Base-by-base conservation (phyloP, 2,329 filamentous ascomycete genomes). In the Berkeleyomyces rouxiae region DNA sequence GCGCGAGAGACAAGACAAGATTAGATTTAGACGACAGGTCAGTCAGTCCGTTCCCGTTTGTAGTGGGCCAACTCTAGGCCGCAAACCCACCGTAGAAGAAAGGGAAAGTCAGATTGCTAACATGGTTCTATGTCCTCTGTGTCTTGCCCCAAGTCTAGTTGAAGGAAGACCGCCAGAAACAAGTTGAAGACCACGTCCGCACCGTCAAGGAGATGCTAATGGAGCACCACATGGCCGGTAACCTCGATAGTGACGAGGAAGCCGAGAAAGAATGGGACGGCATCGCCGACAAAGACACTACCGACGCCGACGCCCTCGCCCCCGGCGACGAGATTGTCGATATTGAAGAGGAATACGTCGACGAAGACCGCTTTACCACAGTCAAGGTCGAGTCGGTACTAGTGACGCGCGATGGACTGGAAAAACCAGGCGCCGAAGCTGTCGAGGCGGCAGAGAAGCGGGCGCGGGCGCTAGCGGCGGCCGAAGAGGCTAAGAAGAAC, bases 301-400 rank as follows among this genome's bases (percentile, higher is more conserved):
- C 74, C 5, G 72, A 46, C 57, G 67, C 71, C 43, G 31, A 58
- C 61, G 76, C 78, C 16, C 83, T 86, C 59, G 69, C 71, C 33
- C 71, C 73, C 10, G 67, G 74, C n/a, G 67, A 74, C 3, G 71
- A 79, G 46, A 78, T 83, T 31, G 74, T 93, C 53, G 85, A 95
- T 70, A 84, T 89, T 68, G 88, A 96, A 71, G 90, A 92, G 67
- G 90, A 97, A 72, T 99, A 96, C 74, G 82, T 96, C 67, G 93
- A 99, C 72, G 93, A 97, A 72, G 92, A 96, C 72, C 88, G 87
- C 71, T 96, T 90, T 72, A 97, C 93, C 0, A 96, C 90, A 0
- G 93, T 99, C 36, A 96, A 89, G 0, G 85, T 99, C 1, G 92
- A 96, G 72, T 86, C 88, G 9, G 90, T 99, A 67, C 86, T 86